Evolutionary conservation across 306 rosid species (phyloP), one percentile per base, ranked within the genome.

Genomic region (Malus asiatica): DNA sequence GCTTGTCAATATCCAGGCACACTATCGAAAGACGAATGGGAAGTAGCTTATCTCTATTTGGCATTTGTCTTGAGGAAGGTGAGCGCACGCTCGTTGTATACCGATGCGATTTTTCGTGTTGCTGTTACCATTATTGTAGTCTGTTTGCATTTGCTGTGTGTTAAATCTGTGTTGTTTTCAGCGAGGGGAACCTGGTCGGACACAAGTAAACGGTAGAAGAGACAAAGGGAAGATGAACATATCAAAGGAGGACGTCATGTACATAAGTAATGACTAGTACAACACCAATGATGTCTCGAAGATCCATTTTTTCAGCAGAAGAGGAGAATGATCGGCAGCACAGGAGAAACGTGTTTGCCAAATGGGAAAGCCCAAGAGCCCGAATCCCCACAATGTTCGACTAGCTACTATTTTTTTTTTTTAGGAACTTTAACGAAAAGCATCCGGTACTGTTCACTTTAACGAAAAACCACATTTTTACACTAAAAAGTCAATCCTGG

Each of bases 131-230:
- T 29, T 29, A 20, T 20, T 29, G 30, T 13, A 20, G 44, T 35
- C 51, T n/a, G 70, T 48, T 51, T 29, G 42, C 55, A 51, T 51
- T 48, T 51, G 20, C 8, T 15, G 12, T 61, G 46, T 11, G 58
- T 62, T 53, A 35, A 27, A 72, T 19, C 7, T 75, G 62, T 76
- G 45, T 82, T 65, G 25, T 77, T 68, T 81, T 78, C 90, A 93
- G 96, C 90, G 90, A 60, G 98, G 97, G 77, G 91, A 88, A 69
- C 90, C 92, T 0, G 93, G 89, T 42, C 83, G 80, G 82, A 78
- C 72, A 52, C 93, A 82, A 77, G 67, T 27, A 18, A 80, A 64
- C 27, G 40, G 66, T 25, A 84, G 78, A 83, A 87, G 76, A 77
- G 92, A 89, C 51, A 71, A 88, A 25, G 97, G 97, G 64, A 86